Percentiles rank a stretch among this genome's conserved stretches.
phyloP scores from a whole-genome alignment of 2,329 filamentous ascomycete genomes.

The Penicillium sclerotigenum region DNA sequence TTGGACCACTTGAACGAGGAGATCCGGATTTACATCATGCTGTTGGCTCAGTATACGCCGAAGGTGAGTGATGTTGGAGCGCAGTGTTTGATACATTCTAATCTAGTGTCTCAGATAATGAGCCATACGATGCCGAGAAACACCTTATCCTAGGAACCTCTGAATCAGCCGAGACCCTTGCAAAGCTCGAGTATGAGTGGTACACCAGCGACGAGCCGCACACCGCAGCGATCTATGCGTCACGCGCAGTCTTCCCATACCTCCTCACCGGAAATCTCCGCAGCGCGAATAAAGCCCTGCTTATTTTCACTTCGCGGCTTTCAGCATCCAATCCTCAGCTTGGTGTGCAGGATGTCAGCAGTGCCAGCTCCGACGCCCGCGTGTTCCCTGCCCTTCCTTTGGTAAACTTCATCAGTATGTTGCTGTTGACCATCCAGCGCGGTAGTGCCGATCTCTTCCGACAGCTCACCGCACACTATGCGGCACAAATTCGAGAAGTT shows the following conservation, averaged over 20 bases:
- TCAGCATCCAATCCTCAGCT: conserved; percentile 57
- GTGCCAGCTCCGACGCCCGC: conserved; percentile 67
- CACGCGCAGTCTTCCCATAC: conserved; percentile 84
- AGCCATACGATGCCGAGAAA: conserved; percentile 87
- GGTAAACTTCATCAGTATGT: conserved; percentile 85
- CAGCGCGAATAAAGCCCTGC: conserved; percentile 78
- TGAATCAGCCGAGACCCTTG: conserved; percentile 77
- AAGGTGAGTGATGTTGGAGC: conserved; percentile 48
- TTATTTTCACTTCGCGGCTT: conserved; percentile 69
- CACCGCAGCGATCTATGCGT: conserved; percentile 80
- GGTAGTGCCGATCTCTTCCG: conserved; percentile 74
- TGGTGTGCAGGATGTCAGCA: conserved; percentile 77
- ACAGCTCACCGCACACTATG: conserved; percentile 79
- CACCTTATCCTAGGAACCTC: conserved; percentile 86
- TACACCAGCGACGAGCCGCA: conserved; percentile 86
- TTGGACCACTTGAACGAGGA: conserved; percentile 82
- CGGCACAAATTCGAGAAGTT: conserved; percentile 70
- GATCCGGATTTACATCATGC: conserved; percentile 95
- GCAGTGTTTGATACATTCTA: conserved; percentile 10
- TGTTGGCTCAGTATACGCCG: conserved; percentile 80
- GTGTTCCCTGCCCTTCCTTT: conserved; percentile 91
- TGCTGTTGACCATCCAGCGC: conserved; percentile 79
- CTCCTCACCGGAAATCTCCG: conserved; percentile 86
- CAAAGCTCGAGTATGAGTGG: conserved; percentile 86
- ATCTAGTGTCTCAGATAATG: conserved; percentile 60